Evolutionary conservation across 75 land plant genomes (phyloP), one percentile per base, ranked within the genome.

Genomic region (Sequoia sempervirens): DNA sequence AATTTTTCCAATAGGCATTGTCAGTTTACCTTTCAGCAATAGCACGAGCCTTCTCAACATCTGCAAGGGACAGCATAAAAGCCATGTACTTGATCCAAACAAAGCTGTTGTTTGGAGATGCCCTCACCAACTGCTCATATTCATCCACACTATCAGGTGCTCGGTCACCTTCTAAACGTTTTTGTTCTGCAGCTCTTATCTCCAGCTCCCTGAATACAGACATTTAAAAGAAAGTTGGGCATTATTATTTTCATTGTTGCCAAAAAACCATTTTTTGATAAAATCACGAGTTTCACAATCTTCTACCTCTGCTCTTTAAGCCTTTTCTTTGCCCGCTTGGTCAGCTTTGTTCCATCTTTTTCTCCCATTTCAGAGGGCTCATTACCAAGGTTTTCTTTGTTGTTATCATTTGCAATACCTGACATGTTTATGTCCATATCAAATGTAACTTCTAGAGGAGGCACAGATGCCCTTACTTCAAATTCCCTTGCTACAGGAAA

Each of bases 1-100:
- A 38, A 70, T 26, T 41, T 30, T 40, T 40, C 15, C 5, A 82
- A 37, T 37, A 13, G n/a, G 9, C 18, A 69, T 82, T 82, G 9
- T 45, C 9, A 70, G 32, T 50, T 37, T 86, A 96, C 99, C 99
- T 92, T 86, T 98, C 95, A 89, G 99, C 99, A 85, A 94, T 85
- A 7, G 88, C 86, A 15, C 99, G 99, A 23, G 99, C 99, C 83
- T 92, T 94, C 82, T 96, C 94, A 66, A 93, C 85, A 80, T 96
- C 97, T 43, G 93, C 97, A 85, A 86, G 80, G 54, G 86, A 82
- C 20, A 97, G 81, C 88, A 91, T 80, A 80, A 88, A 96, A 28
- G 89, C 95, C 97, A 98, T 98, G 86, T 96, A 98, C 46, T 98
- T 92, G 53, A 98, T 94, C 99, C 99, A 98, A 4, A 93, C 90